Percentiles rank a stretch among this genome's conserved stretches.
These are phyloP conservation scores for Mycena amicta DNA, from an alignment of 768 basidiomycete genomes.

Conservation along the genomic window DNA sequence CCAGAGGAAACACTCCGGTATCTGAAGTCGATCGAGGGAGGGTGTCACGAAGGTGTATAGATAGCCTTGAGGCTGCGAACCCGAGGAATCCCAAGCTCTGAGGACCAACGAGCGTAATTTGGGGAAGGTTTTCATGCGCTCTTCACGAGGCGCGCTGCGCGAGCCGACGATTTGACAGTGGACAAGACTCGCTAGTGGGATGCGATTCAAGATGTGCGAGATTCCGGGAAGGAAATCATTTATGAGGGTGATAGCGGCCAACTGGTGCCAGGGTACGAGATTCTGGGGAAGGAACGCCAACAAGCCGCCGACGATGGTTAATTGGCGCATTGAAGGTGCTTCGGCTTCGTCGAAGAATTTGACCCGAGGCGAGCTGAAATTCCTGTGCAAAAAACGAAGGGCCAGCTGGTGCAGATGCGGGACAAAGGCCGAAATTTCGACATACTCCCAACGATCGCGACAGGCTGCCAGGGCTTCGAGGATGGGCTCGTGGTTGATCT, in stretches of 20 bases:
- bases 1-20: background rate
- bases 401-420: background rate
- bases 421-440: background rate
- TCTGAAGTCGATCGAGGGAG: background rate
- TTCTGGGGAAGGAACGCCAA: background rate
- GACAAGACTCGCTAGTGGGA: background rate
- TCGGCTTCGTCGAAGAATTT: too few relatives aligned
- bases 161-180: background rate
- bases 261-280: background rate
- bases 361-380: background rate
- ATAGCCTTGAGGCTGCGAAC: background rate
- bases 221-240: background rate
- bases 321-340: too few relatives aligned
- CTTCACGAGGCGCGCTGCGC: background rate
- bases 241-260: background rate
- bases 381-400: background rate
- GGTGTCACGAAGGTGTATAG: background rate
- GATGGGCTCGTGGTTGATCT: background rate
- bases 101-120: background rate
- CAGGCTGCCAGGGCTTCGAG: background rate
- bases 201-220: background rate
- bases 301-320: too few relatives aligned
- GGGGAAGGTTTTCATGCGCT: background rate
- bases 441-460: background rate
- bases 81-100: background rate